Base-by-base conservation (phyloP, 2,329 filamentous ascomycete genomes). In the Coniochaeta pulveracea region DNA sequence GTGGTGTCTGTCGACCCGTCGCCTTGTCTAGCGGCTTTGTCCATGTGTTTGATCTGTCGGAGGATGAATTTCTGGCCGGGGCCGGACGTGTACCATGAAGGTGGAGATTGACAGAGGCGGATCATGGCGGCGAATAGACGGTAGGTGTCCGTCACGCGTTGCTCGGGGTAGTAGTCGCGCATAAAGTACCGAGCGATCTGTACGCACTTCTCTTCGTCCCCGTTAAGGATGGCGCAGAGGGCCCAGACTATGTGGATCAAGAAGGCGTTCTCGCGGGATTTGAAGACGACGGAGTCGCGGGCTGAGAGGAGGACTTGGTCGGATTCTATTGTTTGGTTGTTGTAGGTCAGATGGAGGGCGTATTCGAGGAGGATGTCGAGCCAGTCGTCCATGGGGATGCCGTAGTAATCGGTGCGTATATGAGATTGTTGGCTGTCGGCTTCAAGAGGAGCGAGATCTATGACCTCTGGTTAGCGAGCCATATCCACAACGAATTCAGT, bases 11-110 rank as follows among this genome's bases (percentile, higher is more conserved):
- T 48, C 16, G 43, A 46, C 38, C 53, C 40, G 23, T 53, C 47
- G 10, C 69, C 63, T 3, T 64, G 61, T 27, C 80, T 62, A 3
- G 82, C 64, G 4, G 64, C 60, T 41, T 72, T 80, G 54, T 98
- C 91, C 62, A 93, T 83, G 4, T 77, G 76, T 54, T 93, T 93
- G 57, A 98, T 84, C 56, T 93, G 85, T 4, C 91, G 78, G 37
- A 95, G 66, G 47, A 96, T 77, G 50, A 84, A 93, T 53, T 96
- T 96, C 55, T 94, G 86, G 14, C 80, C 79, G 0, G 85, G 79
- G 0, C 84, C 82, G 3, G 80, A 80, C 33, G 80, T 80, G 55
- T 89, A 94, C 64, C 80, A 84, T 19, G 76, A 71, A 23, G 75
- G 65, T 2, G 80, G 75, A 10, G 83, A 78, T 34, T 84, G 76